Percentiles rank a stretch among this genome's conserved stretches.
phyloP scores from a whole-genome alignment of 2,329 filamentous ascomycete genomes.

The Fusarium pseudocircinatum region DNA sequence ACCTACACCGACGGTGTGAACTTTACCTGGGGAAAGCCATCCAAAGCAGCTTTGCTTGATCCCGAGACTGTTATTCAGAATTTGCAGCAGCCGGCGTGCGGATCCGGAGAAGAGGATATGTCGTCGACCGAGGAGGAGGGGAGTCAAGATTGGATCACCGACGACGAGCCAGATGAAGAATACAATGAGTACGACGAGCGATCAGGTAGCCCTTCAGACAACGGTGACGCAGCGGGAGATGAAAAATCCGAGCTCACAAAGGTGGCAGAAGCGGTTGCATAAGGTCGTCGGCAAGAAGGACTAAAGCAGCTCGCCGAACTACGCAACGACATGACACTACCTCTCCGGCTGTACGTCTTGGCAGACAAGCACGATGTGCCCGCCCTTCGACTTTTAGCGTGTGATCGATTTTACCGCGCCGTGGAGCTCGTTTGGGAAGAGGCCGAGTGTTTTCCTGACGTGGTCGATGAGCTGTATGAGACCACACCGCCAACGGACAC shows the following conservation, averaged over 20 bases:
- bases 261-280: neutral
- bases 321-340: conserved; percentile 25
- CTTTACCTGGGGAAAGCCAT: neutral
- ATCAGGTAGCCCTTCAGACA: fast-evolving
- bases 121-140: neutral
- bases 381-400: conserved; percentile 43
- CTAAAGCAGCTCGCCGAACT: neutral
- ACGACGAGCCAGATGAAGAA: conserved; percentile 14
- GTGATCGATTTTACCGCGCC: conserved; percentile 44
- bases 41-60: neutral
- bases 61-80: neutral
- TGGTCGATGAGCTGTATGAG: conserved; percentile 26
- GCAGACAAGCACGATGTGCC: conserved; percentile 51
- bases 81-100: conserved; percentile 4
- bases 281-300: neutral
- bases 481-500: neutral
- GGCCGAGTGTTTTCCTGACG: neutral
- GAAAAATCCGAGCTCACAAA: neutral
- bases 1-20: conserved; percentile 19
- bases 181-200: conserved; percentile 15
- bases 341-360: conserved; percentile 46
- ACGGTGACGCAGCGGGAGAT: neutral
- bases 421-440: conserved; percentile 18
- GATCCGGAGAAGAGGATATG: neutral
- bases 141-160: neutral